Conservation (phyloP, 495 filamentous ascomycete species). For the Penicillium nucicola region DNA sequence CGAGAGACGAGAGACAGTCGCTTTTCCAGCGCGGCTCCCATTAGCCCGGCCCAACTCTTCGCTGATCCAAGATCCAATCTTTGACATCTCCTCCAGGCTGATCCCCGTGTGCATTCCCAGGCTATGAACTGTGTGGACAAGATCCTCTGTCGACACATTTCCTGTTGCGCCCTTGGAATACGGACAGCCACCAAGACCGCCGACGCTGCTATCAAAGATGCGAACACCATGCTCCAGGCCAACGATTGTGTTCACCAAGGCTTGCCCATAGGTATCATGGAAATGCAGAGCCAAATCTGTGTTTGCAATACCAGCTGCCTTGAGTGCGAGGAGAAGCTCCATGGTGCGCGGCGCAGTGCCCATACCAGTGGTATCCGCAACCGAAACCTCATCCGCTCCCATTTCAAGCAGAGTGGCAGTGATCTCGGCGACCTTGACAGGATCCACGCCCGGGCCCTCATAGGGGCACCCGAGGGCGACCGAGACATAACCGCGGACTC, state of each 20-base stretch:
- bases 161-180: constrained; percentile 92
- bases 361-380: constrained; percentile 97
- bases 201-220: constrained; percentile 86
- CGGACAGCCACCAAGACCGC: constrained; percentile 89
- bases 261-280: constrained; percentile 95
- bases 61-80: constrained; percentile 89
- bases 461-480: constrained; percentile 95
- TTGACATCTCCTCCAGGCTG: constrained; percentile 74
- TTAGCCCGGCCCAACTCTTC: constrained; percentile 72
- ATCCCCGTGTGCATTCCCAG: constrained; percentile 86
- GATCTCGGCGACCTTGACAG: constrained; percentile 77
- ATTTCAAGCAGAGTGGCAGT: constrained; percentile 82
- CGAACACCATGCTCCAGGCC: constrained; percentile 85
- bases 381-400: constrained; percentile 91
- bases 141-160: constrained; percentile 91
- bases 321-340: constrained; percentile 66
- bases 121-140: constrained; percentile 85
- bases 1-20: constrained; percentile 53
- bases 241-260: constrained; percentile 84
- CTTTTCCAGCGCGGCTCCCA: constrained; percentile 75
- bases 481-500: constrained; percentile 89
- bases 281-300: constrained; percentile 91
- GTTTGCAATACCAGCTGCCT: constrained; percentile 70
- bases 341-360: constrained; percentile 81
- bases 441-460: constrained; percentile 79